Evolutionary conservation across 352 stramenopile genomes (phyloP), one percentile per base, ranked within the genome.

Genomic region (Phytophthora podocarpi): DNA sequence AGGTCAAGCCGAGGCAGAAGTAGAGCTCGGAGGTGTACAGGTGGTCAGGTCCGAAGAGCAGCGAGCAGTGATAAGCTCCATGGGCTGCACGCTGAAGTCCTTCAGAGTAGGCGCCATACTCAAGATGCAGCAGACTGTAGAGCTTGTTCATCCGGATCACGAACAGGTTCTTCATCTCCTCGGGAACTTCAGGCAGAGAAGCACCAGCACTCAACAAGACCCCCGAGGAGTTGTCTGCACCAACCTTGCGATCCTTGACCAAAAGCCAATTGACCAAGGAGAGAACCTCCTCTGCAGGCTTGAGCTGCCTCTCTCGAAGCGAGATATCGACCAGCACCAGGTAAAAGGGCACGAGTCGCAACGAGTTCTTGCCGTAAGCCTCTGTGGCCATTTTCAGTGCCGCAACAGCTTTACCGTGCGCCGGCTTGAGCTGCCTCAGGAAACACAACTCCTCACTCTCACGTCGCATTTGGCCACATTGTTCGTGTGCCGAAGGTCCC

Each of bases 121-220:
- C 80, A 39, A 88, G 71, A 30, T 87, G 64, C 36, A 90, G 52
- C 32, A 80, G 50, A 47, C 78, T 88, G 45, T 85, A 87, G 41
- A 90, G 76, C 41, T 90, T 90, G 72, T 88, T 90, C 78, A 90
- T 88, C 37, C 74, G 76, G 31, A 88, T 75, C 20, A 85, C 76
- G 30, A 83, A 80, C 13, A 88, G 32, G 41, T 87, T 88, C 46
- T 74, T 84, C 48, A 79, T 72, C 49, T 87, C 78, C n/a, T 87
- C 72, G 2, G 78, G 62, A 13, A 88, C 41, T 32, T 72, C 60
- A 9, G 47, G 26, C 13, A 51, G 4, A 0, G 58, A 57, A 4
- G 30, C 42, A 9, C n/a, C 27, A 21, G 15, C n/a, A 15, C 31
- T 57, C 27, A 51, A 45, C 4, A 64, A 26, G 7, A 57, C 37